Evolutionary conservation across 2,329 filamentous ascomycete species (phyloP).

Genomic region (Paracoccidioides brasiliensis): DNA sequence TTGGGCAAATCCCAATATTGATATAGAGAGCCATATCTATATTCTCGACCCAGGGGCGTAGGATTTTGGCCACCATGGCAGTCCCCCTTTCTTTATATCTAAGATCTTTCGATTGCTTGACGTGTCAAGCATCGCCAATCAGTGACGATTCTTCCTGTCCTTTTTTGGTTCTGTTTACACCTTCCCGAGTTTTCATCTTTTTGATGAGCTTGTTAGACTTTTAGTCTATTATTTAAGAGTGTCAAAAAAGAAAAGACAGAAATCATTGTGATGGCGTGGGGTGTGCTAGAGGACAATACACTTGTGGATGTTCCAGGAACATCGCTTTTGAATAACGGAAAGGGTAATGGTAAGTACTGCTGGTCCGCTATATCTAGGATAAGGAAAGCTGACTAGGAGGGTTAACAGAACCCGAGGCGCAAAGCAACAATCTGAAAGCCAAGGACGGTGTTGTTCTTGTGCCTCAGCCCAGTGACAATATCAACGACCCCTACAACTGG

Average conservation of each 20-base stretch:
- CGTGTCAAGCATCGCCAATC: too few species aligned
- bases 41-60: neutral
- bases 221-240: too few species aligned
- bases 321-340: constrained; percentile 1
- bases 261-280: constrained; percentile 14
- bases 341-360: neutral
- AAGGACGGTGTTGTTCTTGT: constrained; percentile 13
- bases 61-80: neutral
- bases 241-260: neutral
- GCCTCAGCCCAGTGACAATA: constrained; percentile 10
- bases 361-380: neutral
- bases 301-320: constrained; percentile 18
- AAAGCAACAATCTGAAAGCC: constrained; percentile 22
- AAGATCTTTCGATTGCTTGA: too few species aligned
- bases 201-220: neutral
- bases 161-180: neutral
- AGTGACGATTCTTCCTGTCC: too few species aligned
- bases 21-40: neutral
- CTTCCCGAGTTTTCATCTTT: neutral
- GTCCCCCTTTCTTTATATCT: too few species aligned
- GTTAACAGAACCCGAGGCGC: neutral
- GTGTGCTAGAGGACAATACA: constrained; percentile 17
- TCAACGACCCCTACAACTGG: constrained; percentile 20
- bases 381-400: neutral
- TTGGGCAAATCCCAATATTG: neutral